Base-by-base conservation (phyloP, 148 eudicot species). In the Cornus controversa region DNA sequence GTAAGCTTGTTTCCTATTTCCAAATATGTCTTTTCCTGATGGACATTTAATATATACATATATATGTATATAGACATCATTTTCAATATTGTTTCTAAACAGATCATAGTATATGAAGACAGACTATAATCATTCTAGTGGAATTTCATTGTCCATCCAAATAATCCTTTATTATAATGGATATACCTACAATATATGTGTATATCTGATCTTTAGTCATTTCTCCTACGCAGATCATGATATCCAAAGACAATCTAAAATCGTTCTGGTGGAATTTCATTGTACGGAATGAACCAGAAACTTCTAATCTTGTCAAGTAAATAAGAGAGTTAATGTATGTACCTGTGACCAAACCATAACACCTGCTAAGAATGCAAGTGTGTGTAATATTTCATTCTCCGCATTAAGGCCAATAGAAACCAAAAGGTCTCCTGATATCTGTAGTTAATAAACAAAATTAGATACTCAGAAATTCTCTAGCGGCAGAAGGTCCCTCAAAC, bases 291-390 rank as follows among this genome's bases (percentile, higher is more conserved):
- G 26, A 75, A 45, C 37, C 62, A 65, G 18, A 65, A 16, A 25
- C 63, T 75, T 47, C 40, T 65, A 26, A 26, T 36, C 70, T 45
- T 71, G 54, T 36, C 45, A 73, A 53, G 2, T 16, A 50, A 72
- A 29, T 25, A 42, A 23, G 42, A 65, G 75, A 31, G 69, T 67
- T 45, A 14, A 22, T 47, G 70, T 14, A 58, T 22, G 72, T 85
- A 96, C 98, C 98, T 96, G 99, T 69, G 99, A 96, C 98, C 99
- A 96, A 67, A 96, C 67, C 97, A 91, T 91, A 80, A 96, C 93
- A 83, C 93, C 98, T 71, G 90, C 99, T 81, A 93, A 83, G 87
- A 96, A 93, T 72, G 92, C 88, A 85, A 93, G 93, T n/a, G 98
- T 96, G 82, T 92, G 98, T 13, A 75, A 75, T 82, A 96, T 93